Base-by-base conservation (phyloP, 768 basidiomycete genomes). In the Lactarius vividus region DNA sequence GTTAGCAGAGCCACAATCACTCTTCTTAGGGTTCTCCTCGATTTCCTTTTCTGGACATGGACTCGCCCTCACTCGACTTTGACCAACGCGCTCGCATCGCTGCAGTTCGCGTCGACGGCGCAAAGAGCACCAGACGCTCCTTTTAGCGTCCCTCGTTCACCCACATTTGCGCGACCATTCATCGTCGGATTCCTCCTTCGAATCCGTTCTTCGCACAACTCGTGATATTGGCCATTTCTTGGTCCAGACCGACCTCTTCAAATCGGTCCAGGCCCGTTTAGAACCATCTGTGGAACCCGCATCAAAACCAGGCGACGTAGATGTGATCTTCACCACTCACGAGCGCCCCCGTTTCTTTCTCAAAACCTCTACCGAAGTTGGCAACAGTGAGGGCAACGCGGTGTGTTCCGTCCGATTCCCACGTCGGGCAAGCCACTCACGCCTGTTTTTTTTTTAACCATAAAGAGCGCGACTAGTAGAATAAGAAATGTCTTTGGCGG, bases 321-420 rank as follows among this genome's bases (percentile, higher is more conserved):
- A 97, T 71, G 74, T 98, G 42, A 83, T 96, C 2, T 86, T 96
- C 76, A 83, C 84, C 65, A 83, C 92, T 3, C 80, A 83, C 46
- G 96, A 98, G 75, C 84, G 84, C 63, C 86, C 92, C 6, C 79
- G 92, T 42, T 85, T 88, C 70, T 93, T 83, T 70, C 71, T 96
- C 8, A 92, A 90, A 69, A 92, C 88, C 3, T 83, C 91, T 5
- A 98, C 96, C 3, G 95, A 98, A 72, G 80, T 98, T 7, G 96
- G 97, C 4, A 94, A 96, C 66, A 89, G 88, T 58, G 97, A 98
- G 75, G 96, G 92, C 13, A 94, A 80, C 62, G 94, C 94, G n/a
- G 95, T 94, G 73, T 73, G 92, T 83, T 20, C 20, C 33, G 7
- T 60, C 0, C 28, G 35, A 55, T 62, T 40, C n/a, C 15, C 62